These are phyloP conservation scores for Daldinia caldariorum DNA, from an alignment of 495 filamentous ascomycete genomes.

Conservation along the genomic window DNA sequence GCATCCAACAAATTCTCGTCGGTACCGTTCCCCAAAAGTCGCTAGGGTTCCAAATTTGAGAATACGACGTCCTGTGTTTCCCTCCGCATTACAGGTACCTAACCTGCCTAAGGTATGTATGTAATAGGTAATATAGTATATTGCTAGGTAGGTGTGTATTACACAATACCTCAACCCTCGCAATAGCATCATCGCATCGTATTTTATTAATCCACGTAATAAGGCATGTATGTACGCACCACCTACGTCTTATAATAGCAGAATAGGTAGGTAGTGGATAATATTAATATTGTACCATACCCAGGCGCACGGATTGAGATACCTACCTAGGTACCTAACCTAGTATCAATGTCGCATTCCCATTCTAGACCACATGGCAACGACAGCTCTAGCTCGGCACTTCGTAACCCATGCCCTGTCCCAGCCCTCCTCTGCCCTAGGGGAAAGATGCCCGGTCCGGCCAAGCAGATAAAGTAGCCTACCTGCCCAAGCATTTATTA, in stretches of 20 bases:
- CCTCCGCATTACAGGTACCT: conserved; percentile 8
- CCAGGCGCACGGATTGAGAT: too few species aligned
- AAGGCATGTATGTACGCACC: too few species aligned
- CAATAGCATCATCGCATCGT: too few species aligned
- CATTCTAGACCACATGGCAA: conserved; percentile 12
- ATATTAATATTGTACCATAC: too few species aligned
- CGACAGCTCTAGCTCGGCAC: conserved; percentile 30
- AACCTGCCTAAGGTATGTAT: conserved; percentile 14
- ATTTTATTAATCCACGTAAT: too few species aligned
- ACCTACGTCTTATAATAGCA: too few species aligned
- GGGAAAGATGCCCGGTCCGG: background rate
- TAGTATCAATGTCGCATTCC: conserved; percentile 24
- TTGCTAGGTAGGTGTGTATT: too few species aligned
- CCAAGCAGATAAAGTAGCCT: background rate
- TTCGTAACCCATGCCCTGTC: conserved; percentile 1
- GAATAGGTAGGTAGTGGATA: too few species aligned
- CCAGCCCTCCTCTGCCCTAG: background rate
- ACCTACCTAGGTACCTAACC: too few species aligned
- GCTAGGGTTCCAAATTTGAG: conserved; percentile 20
- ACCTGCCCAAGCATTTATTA: background rate
- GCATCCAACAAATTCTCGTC: conserved; percentile 32
- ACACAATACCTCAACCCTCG: too few species aligned
- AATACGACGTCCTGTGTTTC: conserved; percentile 35
- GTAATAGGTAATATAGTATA: too few species aligned
- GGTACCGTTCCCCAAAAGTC: conserved; percentile 17